Evolutionary conservation across 345 rosid species (phyloP).

Genomic region (Lepidium sativum): DNA sequence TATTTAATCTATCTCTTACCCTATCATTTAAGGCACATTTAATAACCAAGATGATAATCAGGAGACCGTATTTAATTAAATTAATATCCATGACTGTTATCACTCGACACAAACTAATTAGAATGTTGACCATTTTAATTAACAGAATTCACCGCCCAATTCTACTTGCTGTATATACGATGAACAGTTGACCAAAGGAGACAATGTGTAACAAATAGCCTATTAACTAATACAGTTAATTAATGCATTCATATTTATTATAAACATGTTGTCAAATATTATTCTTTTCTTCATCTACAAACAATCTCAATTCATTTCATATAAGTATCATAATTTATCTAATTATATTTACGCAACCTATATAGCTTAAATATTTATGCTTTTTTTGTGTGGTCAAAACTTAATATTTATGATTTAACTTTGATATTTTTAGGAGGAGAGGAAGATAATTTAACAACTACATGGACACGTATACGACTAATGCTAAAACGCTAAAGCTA

Average conservation of each 20-base stretch:
- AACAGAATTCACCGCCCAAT: constrained; percentile 19
- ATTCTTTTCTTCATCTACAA: constrained; percentile 5
- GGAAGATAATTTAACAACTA: background rate
- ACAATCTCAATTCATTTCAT: constrained; percentile 19
- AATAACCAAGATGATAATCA: background rate
- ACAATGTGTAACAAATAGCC: constrained; percentile 16
- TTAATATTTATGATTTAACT: background rate
- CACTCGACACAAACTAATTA: constrained; percentile 3
- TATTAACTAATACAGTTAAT: constrained; percentile 4
- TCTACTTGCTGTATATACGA: constrained; percentile 5
- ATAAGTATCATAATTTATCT: background rate
- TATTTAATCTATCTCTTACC: background rate
- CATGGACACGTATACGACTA: background rate
- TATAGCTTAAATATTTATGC: background rate
- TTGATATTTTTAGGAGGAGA: background rate
- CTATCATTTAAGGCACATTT: constrained; percentile 3
- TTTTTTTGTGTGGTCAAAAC: too few relatives aligned
- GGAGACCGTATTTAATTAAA: background rate
- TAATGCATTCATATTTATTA: constrained; percentile 5
- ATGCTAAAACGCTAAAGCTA: background rate
- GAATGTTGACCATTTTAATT: constrained; percentile 12
- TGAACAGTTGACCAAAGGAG: constrained; percentile 23
- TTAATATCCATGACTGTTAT: background rate
- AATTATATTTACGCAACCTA: background rate
- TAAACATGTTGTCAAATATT: constrained; percentile 2